Evolutionary conservation across 2,329 filamentous ascomycete species (phyloP), one percentile per base, ranked within the genome.

Genomic region (Arachnomyces sp.): DNA sequence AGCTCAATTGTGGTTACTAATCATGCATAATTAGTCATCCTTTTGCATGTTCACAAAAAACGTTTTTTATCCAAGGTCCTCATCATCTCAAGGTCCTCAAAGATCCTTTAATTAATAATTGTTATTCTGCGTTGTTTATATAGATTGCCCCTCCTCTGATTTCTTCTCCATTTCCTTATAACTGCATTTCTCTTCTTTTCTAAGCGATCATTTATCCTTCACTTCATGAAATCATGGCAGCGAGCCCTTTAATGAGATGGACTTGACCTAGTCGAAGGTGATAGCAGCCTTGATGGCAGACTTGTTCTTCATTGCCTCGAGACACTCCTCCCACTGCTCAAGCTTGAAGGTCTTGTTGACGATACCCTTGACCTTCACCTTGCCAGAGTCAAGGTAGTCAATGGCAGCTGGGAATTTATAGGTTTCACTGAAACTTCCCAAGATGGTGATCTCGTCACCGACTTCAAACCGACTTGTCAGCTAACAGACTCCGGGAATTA

Each of bases 261-360:
- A 9, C 20, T 25, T 14, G 4, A 6, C 9, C 51, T 72, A 77
- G 46, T 84, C 79, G 52, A 83, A 84, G 34, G 78, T 73, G 58
- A 86, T 84, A 12, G 78, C 79, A 38, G 81, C 81, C 70, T 86
- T 86, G 57, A 86, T 83, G 43, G 80, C 81, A 39, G 67, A 75
- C 70, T 84, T 84, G 64, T 82, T 79, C 54, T 72, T 76, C 69
- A 86, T 84, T 42, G 76, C 73, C 59, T 84, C 76, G 49, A 86
- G 65, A 45, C 79, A 82, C 57, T 83, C 77, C 34, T 68, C 76
- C 73, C 79, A 85, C 57, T 85, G 72, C 55, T 86, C 81, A n/a
- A 85, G 67, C 63, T 73, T 79, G 66, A 79, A 86, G 4, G 71
- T 75, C 68, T 83, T 84, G 65, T 84, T 83, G 48, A 84, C 81